Evolutionary conservation across 73 alveolate genomes (phyloP), one percentile per base, ranked within the genome.

Genomic region (Paraurostyla sp.): DNA sequence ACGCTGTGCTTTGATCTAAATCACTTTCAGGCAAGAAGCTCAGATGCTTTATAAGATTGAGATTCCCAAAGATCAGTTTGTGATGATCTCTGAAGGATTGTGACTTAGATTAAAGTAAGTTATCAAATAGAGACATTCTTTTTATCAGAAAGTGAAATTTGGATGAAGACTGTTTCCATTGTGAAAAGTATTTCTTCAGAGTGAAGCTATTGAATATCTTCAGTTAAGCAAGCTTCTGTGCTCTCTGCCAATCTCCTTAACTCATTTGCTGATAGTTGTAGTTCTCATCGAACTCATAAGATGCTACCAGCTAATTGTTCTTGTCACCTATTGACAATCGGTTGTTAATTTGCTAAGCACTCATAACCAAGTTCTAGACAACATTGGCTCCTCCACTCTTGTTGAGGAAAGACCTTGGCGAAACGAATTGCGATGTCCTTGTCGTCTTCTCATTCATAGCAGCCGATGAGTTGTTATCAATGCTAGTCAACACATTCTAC

Each of bases 351-450:
- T 65, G 38, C 23, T 38, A 15, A 40, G 82, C 58, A 38, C 40
- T 65, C 1, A 65, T 56, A 22, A 65, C 41, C 15, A 35, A 58
- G 13, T 18, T 65, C 25, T 65, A 65, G 1, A 30, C 15, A 36
- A 6, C 50, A 40, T 35, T 20, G 18, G 50, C 82, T 46, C 57
- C 57, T 2, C 86, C 86, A 73, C 71, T 48, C 46, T 73, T 73
- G 50, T 73, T 73, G 54, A 73, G 29, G 52, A 73, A 73, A 22
- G 86, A 48, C 46, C 86, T 73, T 9, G 86, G 86, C n/a, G 86
- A 73, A 15, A 73, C 52, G 46, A 73, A 48, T 73, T 73, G 32
- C n/a, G 86, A 73, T 6, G 86, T 73, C 11, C 49, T 25, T 43
- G 32, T 11, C 13, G 65, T 73, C 29, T 15, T 73, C 7, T 73